phyloP scores from a whole-genome alignment of 2,329 filamentous ascomycete species.

The Ceratocystis cacaofunesta region DNA sequence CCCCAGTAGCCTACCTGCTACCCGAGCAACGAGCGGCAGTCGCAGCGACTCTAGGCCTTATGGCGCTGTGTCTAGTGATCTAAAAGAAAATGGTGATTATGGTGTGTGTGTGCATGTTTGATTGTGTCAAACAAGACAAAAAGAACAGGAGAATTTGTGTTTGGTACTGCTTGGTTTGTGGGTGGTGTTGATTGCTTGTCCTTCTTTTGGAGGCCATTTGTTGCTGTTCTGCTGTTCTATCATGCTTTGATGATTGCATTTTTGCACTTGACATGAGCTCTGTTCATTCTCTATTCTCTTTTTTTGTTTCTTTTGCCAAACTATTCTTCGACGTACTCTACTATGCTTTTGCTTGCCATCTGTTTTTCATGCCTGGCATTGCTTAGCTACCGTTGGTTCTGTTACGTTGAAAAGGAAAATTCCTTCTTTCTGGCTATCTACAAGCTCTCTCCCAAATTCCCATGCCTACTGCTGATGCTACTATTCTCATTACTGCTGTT shows the following conservation, averaged over 20 bases:
- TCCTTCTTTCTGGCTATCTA: slow-evolving; percentile 1
- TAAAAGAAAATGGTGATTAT: slow-evolving; percentile 3
- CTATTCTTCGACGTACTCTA: neutral
- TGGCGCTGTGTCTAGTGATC: slow-evolving; percentile 10
- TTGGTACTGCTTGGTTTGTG: slow-evolving; percentile 4
- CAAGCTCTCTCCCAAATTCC: slow-evolving; percentile 2
- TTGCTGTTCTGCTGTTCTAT: neutral
- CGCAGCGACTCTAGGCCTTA: neutral
- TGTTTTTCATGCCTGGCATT: neutral
- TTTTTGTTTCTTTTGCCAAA: neutral
- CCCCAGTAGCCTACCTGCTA: neutral
- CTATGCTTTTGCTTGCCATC: neutral
- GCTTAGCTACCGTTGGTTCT: neutral
- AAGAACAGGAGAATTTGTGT: neutral
- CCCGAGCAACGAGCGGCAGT: slow-evolving; percentile 6
- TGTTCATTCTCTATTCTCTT: neutral
- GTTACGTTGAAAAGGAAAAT: neutral
- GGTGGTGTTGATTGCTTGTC: neutral
- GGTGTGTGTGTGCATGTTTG: slow-evolving; percentile 6
- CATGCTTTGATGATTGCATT: neutral
- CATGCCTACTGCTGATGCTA: slow-evolving; percentile 2
- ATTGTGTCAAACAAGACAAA: slow-evolving; percentile 1
- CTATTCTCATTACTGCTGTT: neutral
- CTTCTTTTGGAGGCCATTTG: neutral
- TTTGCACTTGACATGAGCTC: neutral